Evolutionary conservation across 2,329 filamentous ascomycete species (phyloP), one percentile per base, ranked within the genome.

Genomic region (Penicillium janthinellum): DNA sequence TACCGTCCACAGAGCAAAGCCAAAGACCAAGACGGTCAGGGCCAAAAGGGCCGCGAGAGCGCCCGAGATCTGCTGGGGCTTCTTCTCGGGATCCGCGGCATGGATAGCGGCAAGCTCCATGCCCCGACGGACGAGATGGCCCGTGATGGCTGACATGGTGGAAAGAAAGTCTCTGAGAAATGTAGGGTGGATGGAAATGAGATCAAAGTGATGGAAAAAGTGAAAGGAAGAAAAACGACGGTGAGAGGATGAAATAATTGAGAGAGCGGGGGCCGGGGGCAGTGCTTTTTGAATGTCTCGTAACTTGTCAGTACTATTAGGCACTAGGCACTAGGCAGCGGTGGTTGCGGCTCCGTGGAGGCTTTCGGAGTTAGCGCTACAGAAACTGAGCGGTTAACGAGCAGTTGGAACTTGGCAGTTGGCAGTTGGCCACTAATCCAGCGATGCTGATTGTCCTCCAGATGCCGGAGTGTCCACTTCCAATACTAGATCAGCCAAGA

Each of bases 41-140:
- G 70, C 57, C 37, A 77, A 65, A 5, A 75, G 51, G 22, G 70
- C 59, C 10, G 70, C 58, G 20, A 73, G 63, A 58, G 69, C 67
- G 28, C 63, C 64, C 22, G 73, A 54, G 10, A 60, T 56, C 39
- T 61, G 49, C 31, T 68, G 51, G n/a, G 63, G 58, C 34, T 66
- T 63, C 50, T 67, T 62, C n/a, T 68, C 62, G 14, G 62, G 56
- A 7, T 57, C 38, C 54, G 56, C 53, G 39, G 72, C 57, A 11
- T 70, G 63, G 54, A 66, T 59, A 17, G 68, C 66, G 58, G 66
- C 72, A 52, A 69, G 59, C 60, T 77, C 75, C 38, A 74, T 59
- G 54, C 75, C 72, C 48, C 77, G 75, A 53, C 76, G 74, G 61
- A 77, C 65, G 54, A 79, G 57, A 45, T 69, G 65, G 56, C 66